These are phyloP conservation scores for Cytauxzoon felis DNA, from an alignment of 169 alveolate genomes.

Conservation along the genomic window DNA sequence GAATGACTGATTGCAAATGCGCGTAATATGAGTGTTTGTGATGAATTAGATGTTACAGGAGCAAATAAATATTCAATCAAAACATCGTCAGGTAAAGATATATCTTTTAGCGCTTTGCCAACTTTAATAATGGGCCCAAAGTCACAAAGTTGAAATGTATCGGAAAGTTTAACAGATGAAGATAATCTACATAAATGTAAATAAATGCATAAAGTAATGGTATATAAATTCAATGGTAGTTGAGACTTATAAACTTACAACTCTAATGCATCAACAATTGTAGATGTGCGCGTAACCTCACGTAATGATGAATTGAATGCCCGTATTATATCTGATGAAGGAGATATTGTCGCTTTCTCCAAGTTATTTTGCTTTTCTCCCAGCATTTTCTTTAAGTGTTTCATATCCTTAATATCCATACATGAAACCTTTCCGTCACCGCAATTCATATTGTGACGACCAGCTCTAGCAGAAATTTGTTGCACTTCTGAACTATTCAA, in stretches of 20 bases:
- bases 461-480: slow-evolving; percentile 91
- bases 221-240: neutral
- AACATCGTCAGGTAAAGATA: slow-evolving; percentile 14
- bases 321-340: slow-evolving; percentile 8
- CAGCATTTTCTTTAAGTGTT: slow-evolving; percentile 15
- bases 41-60: slow-evolving; percentile 45
- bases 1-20: slow-evolving; percentile 56
- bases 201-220: neutral
- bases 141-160: slow-evolving; percentile 21
- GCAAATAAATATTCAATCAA: slow-evolving; percentile 46
- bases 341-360: slow-evolving; percentile 40
- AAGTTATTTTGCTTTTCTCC: slow-evolving; percentile 5
- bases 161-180: slow-evolving; percentile 11
- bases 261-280: slow-evolving; percentile 13
- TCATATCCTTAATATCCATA: slow-evolving; percentile 12
- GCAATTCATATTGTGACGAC: slow-evolving; percentile 70
- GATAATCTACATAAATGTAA: neutral
- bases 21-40: slow-evolving; percentile 23
- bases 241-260: slow-evolving; percentile 14
- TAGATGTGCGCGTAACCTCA: slow-evolving; percentile 23
- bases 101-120: slow-evolving; percentile 7
- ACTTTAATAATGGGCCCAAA: slow-evolving; percentile 13
- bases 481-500: slow-evolving; percentile 74
- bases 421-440: slow-evolving; percentile 39
- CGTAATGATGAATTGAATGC: slow-evolving; percentile 26